These are phyloP conservation scores for Cytospora piceae DNA, from an alignment of 2,329 filamentous ascomycete species.

Conservation along the genomic window DNA sequence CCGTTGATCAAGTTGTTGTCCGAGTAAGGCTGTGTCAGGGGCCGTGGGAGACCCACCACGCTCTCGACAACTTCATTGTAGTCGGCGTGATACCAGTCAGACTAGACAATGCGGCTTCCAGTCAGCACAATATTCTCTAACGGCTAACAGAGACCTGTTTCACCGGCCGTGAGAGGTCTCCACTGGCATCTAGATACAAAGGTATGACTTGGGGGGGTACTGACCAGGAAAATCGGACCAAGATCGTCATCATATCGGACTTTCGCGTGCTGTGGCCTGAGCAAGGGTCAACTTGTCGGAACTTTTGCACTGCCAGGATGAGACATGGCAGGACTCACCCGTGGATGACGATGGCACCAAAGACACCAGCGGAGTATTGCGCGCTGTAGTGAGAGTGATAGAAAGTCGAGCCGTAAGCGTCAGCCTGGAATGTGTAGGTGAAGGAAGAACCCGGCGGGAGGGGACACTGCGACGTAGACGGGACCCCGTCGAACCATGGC, in stretches of 20 bases:
- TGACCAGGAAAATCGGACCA: conserved; percentile 10
- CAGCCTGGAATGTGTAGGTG: conserved; percentile 61
- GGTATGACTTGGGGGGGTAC: too few relatives aligned
- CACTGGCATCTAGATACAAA: too few relatives aligned
- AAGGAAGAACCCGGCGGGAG: conserved; percentile 52
- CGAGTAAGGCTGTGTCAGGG: conserved; percentile 11
- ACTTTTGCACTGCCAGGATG: not conserved
- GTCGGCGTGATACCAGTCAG: not conserved
- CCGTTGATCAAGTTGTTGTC: conserved; percentile 24
- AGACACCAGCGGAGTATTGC: conserved; percentile 13
- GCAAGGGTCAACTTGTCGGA: too few relatives aligned
- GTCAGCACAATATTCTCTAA: conserved; percentile 2
- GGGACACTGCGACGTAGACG: conserved; percentile 50
- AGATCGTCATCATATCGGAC: conserved; percentile 19
- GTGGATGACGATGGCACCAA: conserved; percentile 20
- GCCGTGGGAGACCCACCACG: not conserved
- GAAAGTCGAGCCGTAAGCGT: conserved; percentile 56
- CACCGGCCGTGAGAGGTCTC: not conserved
- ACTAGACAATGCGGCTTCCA: not conserved
- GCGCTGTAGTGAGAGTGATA: conserved; percentile 21
- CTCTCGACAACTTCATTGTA: conserved; percentile 1
- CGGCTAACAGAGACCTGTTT: not conserved
- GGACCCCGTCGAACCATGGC: conserved; percentile 20
- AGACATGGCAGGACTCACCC: not conserved
- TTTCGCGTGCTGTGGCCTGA: not conserved